Conservation (phyloP, 139 green algal species). For the Chlorella sp. region DNA sequence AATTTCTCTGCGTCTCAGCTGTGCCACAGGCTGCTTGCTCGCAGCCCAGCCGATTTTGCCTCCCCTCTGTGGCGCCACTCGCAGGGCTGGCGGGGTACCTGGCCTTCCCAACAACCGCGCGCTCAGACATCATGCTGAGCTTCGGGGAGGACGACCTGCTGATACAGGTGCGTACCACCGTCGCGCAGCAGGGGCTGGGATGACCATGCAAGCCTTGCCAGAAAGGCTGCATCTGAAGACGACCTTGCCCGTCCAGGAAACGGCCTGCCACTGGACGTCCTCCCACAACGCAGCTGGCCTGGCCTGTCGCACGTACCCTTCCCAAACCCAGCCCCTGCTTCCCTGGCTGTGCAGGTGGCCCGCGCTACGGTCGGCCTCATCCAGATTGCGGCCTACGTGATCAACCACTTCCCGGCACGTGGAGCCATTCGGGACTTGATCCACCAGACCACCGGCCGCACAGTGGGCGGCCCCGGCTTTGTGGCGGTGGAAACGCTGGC, state of each 20-base stretch:
- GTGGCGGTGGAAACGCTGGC: conserved; percentile 27
- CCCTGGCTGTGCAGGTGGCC: conserved; percentile 17
- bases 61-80: not conserved
- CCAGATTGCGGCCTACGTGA: conserved; percentile 64
- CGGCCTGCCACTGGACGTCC: no score
- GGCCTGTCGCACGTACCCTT: no score
- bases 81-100: conserved; percentile 60
- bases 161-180: conserved; percentile 36
- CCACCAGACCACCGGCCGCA: conserved; percentile 6
- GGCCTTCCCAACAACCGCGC: conserved; percentile 63
- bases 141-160: conserved; percentile 51
- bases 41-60: not conserved
- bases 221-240: no score
- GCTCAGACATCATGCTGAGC: conserved; percentile 72
- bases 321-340: not conserved
- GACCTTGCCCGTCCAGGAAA: no score
- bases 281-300: no score
- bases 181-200: no score
- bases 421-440: conserved; percentile 43
- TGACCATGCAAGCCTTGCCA: no score
- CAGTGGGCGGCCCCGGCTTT: conserved; percentile 21
- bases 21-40: no score
- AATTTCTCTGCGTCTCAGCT: no score
- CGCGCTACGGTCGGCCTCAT: conserved; percentile 63
- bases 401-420: conserved; percentile 75